phyloP scores from a whole-genome alignment of 1,284 basidiomycete genomes.

The Fomitopsis schrenkii region DNA sequence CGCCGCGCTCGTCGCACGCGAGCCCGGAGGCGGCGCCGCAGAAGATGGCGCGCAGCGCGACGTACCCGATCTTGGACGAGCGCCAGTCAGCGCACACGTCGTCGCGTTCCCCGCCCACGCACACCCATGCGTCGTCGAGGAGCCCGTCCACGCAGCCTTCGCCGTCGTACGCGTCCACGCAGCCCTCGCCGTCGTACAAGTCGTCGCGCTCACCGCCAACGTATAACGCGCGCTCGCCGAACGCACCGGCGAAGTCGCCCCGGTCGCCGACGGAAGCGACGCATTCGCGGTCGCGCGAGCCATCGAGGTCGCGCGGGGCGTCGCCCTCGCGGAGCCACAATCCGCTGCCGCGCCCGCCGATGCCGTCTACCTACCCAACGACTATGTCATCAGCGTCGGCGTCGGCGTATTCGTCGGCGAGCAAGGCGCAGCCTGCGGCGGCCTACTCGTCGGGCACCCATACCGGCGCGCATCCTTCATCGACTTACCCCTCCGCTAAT shows the following conservation, averaged over 20 bases:
- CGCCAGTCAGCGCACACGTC: neutral
- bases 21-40: conserved; percentile 11
- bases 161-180: conserved; percentile 7
- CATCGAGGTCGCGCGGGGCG: conserved; percentile 7
- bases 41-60: conserved; percentile 20
- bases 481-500: neutral
- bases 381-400: conserved; percentile 1
- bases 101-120: conserved; percentile 2
- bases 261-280: neutral
- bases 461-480: neutral
- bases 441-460: neutral
- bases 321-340: conserved; percentile 17
- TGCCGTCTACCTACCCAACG: conserved; percentile 11
- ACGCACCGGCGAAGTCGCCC: neutral
- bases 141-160: conserved; percentile 1
- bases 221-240: neutral
- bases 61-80: conserved; percentile 2
- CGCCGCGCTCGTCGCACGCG: conserved; percentile 3
- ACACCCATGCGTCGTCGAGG: conserved; percentile 10
- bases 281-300: neutral
- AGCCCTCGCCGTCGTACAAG: conserved; percentile 3
- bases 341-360: conserved; percentile 24
- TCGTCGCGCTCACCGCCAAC: conserved; percentile 6
- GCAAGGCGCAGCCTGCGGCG: neutral
- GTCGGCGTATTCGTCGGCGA: neutral